Evolutionary conservation across 306 rosid genomes (phyloP).

Genomic region (Delonix regia): DNA sequence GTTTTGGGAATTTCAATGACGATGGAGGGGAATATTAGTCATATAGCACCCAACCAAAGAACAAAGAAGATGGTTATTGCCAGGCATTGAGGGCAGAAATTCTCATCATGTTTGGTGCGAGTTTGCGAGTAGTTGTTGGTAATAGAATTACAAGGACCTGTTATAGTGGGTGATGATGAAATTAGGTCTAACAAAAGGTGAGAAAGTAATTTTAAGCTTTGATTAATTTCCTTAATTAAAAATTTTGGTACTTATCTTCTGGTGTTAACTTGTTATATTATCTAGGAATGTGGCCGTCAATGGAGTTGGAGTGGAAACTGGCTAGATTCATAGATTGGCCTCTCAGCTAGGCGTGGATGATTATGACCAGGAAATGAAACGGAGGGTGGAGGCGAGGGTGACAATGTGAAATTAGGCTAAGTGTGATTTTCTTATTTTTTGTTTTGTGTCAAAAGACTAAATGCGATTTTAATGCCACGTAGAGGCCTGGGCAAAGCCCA

Average conservation of each 20-base stretch:
- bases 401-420: too few relatives aligned
- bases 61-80: neutral
- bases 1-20: constrained; percentile 12
- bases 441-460: neutral
- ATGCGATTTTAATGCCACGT: neutral
- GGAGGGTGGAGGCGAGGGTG: too few relatives aligned
- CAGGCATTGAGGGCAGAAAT: neutral
- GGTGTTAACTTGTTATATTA: neutral
- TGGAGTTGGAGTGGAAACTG: neutral
- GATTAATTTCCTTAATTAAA: neutral
- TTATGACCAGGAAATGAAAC: too few relatives aligned
- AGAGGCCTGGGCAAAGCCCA: neutral
- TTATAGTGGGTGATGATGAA: constrained; percentile 40
- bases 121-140: constrained; percentile 44
- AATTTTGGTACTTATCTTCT: neutral
- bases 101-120: constrained; percentile 40
- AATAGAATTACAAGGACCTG: constrained; percentile 27
- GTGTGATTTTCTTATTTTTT: neutral
- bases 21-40: neutral
- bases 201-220: constrained; percentile 20
- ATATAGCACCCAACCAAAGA: neutral
- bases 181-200: constrained; percentile 47
- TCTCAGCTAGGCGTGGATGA: neutral
- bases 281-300: neutral
- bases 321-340: neutral